Evolutionary conservation across 1,139 yeast species (phyloP), one percentile per base, ranked within the genome.

Genomic region (Debaryomycetaceae sp.): DNA sequence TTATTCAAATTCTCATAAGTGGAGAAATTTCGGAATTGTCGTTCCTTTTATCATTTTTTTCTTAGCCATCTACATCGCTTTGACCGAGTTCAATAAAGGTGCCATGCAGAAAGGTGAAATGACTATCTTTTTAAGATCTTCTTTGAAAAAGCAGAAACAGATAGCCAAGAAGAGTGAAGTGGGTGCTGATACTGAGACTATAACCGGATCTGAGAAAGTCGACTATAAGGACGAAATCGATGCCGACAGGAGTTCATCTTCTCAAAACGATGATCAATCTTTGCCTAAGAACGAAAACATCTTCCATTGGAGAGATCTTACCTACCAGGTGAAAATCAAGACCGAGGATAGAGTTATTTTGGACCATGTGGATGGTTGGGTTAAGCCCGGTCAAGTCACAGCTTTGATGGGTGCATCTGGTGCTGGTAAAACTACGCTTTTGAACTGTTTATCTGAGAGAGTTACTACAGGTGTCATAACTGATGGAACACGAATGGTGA

Each of bases 31-130:
- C 53, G 96, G 96, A 59, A 83, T 89, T 53, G 66, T 76, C 37
- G 45, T 83, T 48, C 87, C 73, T 1, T 86, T 76, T 57, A 64
- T 69, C 31, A 42, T 81, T 24, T 75, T 83, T 61, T 83, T 85
- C 64, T 66, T 84, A 44, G 55, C 55, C 39, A 70, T 80, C 13
- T 84, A 85, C 57, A 63, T 88, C 55, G 39, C 71, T 6, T 74
- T 81, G 49, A 79, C 83, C 48, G 91, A 85, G 66, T 66, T 67
- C 49, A 84, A 84, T 57, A 85, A 83, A 57, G 88, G 90, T 61
- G 81, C 87, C 22, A 79, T 82, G 68, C 90, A 87, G 61, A 85
- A 83, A 69, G 96, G 96, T 68, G 96, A 88, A 67, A 77, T 87
- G 44, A 72, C 86, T 46, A 76, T 87, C 39, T 88, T 81, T 72